Evolutionary conservation across 768 basidiomycete species (phyloP).

Genomic region (Amanita subjunquillea): DNA sequence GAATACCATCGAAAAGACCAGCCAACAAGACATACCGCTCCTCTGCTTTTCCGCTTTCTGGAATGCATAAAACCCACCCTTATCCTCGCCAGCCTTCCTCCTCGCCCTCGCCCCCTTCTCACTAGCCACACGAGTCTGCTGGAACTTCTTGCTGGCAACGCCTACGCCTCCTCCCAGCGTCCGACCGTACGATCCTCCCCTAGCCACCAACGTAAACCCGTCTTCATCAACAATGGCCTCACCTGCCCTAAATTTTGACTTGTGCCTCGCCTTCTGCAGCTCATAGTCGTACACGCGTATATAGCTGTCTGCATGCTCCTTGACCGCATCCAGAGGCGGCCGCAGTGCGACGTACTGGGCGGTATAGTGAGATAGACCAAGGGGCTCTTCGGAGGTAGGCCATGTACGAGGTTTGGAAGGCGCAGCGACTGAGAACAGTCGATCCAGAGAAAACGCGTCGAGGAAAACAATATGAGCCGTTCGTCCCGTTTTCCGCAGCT

Average conservation of each 20-base stretch:
- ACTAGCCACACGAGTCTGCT: slow-evolving; percentile 47
- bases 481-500: slow-evolving; percentile 49
- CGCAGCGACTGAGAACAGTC: slow-evolving; percentile 11
- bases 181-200: slow-evolving; percentile 84
- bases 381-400: slow-evolving; percentile 41
- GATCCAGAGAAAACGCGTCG: slow-evolving; percentile 60
- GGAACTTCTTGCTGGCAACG: slow-evolving; percentile 52
- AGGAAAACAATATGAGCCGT: slow-evolving; percentile 66
- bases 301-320: slow-evolving; percentile 69
- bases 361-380: slow-evolving; percentile 64
- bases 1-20: slow-evolving; percentile 1
- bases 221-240: slow-evolving; percentile 91
- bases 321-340: slow-evolving; percentile 65
- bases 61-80: slow-evolving; percentile 79
- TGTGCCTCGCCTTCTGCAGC: slow-evolving; percentile 46
- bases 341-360: slow-evolving; percentile 55
- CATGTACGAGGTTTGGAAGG: slow-evolving; percentile 61
- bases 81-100: slow-evolving; percentile 54
- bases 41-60: slow-evolving; percentile 86
- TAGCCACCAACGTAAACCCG: slow-evolving; percentile 89
- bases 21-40: slow-evolving; percentile 39
- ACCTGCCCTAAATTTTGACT: slow-evolving; percentile 65
- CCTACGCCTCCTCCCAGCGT: slow-evolving; percentile 74
- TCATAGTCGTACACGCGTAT: slow-evolving; percentile 74
- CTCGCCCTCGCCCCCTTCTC: slow-evolving; percentile 33